Evolutionary conservation across 768 basidiomycete species (phyloP).

Genomic region (Amanita subjunquillea): DNA sequence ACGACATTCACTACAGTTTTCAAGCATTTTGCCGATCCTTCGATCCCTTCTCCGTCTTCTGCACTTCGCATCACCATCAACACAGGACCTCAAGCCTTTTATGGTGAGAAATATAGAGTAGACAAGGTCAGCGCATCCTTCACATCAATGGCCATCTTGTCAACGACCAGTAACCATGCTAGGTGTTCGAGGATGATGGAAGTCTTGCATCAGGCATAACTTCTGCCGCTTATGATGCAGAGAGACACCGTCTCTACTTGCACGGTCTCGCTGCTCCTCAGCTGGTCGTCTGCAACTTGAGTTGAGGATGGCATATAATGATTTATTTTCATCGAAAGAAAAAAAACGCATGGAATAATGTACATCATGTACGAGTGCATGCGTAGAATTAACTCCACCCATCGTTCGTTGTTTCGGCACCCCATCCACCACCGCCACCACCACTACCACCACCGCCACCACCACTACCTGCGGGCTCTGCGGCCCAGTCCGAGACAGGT

Average conservation of each 20-base stretch:
- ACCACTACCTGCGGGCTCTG: slow-evolving; percentile 48
- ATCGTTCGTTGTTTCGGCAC: slow-evolving; percentile 14
- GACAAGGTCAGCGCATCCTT: slow-evolving; percentile 33
- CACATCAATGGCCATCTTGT: not conserved
- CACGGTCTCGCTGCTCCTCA: slow-evolving; percentile 29
- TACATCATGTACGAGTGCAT: not conserved
- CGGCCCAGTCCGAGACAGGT: slow-evolving; percentile 71
- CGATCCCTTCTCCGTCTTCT: slow-evolving; percentile 31
- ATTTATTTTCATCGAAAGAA: not conserved
- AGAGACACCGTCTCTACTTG: slow-evolving; percentile 41
- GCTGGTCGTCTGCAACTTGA: slow-evolving; percentile 19
- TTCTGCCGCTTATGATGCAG: slow-evolving; percentile 42
- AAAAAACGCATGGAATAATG: not conserved
- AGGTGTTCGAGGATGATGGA: slow-evolving; percentile 67
- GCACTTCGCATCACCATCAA: slow-evolving; percentile 46
- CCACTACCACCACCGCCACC: slow-evolving; percentile 21
- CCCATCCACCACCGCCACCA: slow-evolving; percentile 22
- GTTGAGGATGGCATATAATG: not conserved
- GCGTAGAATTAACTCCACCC: slow-evolving; percentile 28
- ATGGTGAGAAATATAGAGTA: slow-evolving; percentile 43
- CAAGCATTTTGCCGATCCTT: slow-evolving; percentile 33
- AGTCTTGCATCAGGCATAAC: slow-evolving; percentile 45
- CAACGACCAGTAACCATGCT: slow-evolving; percentile 6
- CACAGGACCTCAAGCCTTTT: slow-evolving; percentile 35
- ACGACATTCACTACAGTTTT: slow-evolving; percentile 22